Evolutionary conservation across 768 basidiomycete genomes (phyloP).

Genomic region (Pleurotus giganteus): DNA sequence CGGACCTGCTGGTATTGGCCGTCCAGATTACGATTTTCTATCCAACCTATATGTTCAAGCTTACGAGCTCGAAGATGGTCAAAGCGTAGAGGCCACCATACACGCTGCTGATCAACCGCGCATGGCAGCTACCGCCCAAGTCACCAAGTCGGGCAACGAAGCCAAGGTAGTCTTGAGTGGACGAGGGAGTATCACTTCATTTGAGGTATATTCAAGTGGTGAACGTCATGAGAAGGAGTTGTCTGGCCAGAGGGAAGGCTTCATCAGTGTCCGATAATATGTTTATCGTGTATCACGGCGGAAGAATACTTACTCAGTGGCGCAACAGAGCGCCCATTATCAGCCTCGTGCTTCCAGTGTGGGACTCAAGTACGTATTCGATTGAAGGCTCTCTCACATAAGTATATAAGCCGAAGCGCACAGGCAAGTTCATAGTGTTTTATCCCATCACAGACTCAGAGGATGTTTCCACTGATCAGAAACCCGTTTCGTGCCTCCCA

Average conservation of each 20-base stretch:
- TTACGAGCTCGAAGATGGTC: constrained; percentile 51
- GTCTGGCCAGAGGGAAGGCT: background rate
- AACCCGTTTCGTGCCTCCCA: background rate
- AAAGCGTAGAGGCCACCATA: constrained; percentile 34
- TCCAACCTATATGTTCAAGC: constrained; percentile 46
- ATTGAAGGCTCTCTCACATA: background rate
- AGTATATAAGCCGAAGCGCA: background rate
- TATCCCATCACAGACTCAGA: background rate
- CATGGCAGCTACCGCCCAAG: background rate
- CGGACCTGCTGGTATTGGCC: constrained; percentile 47
- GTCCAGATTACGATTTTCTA: constrained; percentile 62
- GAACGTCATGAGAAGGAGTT: background rate
- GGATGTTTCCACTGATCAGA: background rate
- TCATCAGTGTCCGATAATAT: background rate
- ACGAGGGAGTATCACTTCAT: background rate
- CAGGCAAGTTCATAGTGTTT: background rate
- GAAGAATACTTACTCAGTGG: no score
- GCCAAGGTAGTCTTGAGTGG: background rate
- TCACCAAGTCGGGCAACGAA: background rate
- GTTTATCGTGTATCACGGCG: background rate
- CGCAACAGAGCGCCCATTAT: no score
- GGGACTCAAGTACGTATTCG: background rate
- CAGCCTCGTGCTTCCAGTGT: background rate
- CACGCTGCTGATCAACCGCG: constrained; percentile 21
- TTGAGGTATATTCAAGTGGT: constrained; percentile 1